Evolutionary conservation across 2,329 filamentous ascomycete genomes (phyloP), one percentile per base, ranked within the genome.

Genomic region (Plectosphaerella sp.): DNA sequence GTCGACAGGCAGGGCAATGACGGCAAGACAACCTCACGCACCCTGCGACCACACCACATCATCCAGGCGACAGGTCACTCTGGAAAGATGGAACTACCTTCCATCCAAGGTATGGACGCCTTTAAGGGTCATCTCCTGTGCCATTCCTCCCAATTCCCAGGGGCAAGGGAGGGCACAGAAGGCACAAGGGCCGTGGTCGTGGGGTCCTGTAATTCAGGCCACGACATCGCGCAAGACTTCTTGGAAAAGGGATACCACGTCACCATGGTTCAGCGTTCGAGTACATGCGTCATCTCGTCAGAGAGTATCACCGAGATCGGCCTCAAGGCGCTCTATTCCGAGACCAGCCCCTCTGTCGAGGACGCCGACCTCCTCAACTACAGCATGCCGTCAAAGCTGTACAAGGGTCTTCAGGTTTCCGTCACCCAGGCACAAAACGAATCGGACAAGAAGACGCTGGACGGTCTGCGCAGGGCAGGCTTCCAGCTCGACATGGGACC

Each of bases 151-250:
- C 75, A 82, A 6, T 85, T 85, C 56, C 64, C 71, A 0, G 83
- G 82, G 1, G 81, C 83, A 0, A 63, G 66, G 3, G 63, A 72
- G 0, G 63, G 72, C 2, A 67, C 71, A 5, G 65, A 72, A 20
- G 78, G 78, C 1, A 85, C 82, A 62, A 85, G 80, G 57, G 85
- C 81, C 0, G 68, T 88, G 1, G 79, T 90, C 0, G 74, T 89
- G 0, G 87, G 87, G 1, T 83, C 80, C 1, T 87, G 85, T 66
- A 89, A 88, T 65, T 87, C 83, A 0, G 83, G 75, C 7, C 83
- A 87, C 57, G 86, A 89, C 56, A 88, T 89, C 52, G 80, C 83
- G 0, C 84, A 88, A 52, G 83, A 88, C 56, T 88, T 78, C 59
- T 75, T 79, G 36, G 83, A 88, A 59, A 82, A 83, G 47, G 87